A percentile compares a stretch with the other conserved stretches of the same genome.
Conservation (phyloP, 352 stramenopile species). For the Globisporangium viniferum region DNA sequence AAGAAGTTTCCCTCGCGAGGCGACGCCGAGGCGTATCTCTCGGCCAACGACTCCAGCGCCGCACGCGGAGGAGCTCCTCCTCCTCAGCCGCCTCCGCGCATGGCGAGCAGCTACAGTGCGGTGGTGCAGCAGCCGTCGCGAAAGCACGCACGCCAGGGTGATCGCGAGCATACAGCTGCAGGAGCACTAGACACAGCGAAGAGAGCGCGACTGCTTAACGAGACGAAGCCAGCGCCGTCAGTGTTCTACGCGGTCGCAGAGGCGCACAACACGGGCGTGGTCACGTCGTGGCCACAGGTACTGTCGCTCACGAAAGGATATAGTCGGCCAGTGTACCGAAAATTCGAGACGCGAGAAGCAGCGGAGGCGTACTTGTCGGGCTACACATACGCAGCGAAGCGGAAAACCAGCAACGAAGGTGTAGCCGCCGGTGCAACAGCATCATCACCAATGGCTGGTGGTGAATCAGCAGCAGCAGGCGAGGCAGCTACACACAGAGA, state of each 20-base stretch:
- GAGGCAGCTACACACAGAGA: neutral
- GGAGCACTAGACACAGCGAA: neutral
- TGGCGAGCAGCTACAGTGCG: neutral
- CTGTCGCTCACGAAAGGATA: conserved; percentile 27
- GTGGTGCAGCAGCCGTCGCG: neutral
- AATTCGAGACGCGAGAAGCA: conserved; percentile 25
- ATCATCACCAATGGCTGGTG: neutral
- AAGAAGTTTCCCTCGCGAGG: conserved; percentile 62
- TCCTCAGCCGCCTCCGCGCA: neutral
- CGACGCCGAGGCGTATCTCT: conserved; percentile 54
- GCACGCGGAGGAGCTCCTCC: neutral
- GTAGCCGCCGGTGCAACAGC: neutral
- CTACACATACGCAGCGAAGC: conserved; percentile 1
- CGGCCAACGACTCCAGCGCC: neutral
- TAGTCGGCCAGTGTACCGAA: conserved; percentile 24
- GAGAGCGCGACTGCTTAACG: neutral
- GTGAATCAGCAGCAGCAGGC: neutral
- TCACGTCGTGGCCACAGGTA: conserved; percentile 32
- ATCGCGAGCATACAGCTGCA: conserved; percentile 4
- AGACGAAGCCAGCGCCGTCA: conserved; percentile 9
- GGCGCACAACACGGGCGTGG: conserved; percentile 33
- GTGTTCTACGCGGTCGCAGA: conserved; percentile 35
- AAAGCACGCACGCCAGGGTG: conserved; percentile 1
- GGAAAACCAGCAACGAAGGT: neutral
- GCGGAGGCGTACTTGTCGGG: conserved; percentile 23